Percentiles rank a stretch among this genome's conserved stretches.
phyloP scores from a whole-genome alignment of 83 land plant genomes.

The Picea mariana region DNA sequence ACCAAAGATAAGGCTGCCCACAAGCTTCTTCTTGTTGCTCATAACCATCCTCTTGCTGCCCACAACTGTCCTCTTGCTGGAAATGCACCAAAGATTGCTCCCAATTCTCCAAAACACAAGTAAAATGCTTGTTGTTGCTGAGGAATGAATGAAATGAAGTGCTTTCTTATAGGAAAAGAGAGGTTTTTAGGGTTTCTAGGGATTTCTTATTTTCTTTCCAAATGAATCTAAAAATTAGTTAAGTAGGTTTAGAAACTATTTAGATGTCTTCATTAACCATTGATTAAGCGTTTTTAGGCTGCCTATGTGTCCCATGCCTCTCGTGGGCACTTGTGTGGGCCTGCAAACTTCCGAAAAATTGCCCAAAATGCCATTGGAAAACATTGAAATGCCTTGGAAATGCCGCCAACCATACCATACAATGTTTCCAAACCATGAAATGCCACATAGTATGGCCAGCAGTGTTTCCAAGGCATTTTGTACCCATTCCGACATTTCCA shows the following conservation, averaged over 20 bases:
- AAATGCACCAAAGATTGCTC: constrained; percentile 3
- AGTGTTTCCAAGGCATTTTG: too few species aligned
- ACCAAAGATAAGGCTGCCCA: neutral
- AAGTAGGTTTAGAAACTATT: too few species aligned
- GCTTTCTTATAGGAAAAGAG: neutral
- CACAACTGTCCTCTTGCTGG: neutral
- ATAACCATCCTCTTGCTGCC: neutral
- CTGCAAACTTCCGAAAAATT: too few species aligned
- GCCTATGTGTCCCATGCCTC: too few species aligned
- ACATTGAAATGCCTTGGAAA: too few species aligned
- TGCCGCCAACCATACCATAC: too few species aligned
- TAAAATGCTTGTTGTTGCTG: neutral
- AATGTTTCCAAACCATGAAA: too few species aligned
- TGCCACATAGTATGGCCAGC: neutral
- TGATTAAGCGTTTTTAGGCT: too few species aligned
- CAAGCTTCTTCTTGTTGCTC: neutral
- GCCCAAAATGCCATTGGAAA: too few species aligned
- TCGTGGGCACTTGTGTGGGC: too few species aligned
- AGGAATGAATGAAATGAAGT: neutral
- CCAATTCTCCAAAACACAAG: neutral
- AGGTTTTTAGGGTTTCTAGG: neutral
- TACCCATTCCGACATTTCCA: too few species aligned
- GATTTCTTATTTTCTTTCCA: neutral
- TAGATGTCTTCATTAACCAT: too few species aligned
- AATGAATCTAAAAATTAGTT: neutral